These are phyloP conservation scores for Peronospora farinosa DNA, from an alignment of 352 stramenopile species.

Conservation along the genomic window DNA sequence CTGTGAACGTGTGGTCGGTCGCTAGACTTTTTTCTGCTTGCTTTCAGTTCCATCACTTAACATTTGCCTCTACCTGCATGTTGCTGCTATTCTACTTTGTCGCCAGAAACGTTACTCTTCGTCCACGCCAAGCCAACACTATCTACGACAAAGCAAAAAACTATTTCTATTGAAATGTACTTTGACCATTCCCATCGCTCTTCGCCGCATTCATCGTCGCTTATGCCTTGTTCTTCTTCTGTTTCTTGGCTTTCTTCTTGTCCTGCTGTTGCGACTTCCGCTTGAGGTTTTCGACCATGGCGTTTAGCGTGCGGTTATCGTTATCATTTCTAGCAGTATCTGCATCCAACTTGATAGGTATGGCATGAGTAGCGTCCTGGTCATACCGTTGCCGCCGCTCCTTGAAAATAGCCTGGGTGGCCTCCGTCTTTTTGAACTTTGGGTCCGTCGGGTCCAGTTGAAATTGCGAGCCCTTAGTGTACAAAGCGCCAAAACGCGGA, in stretches of 20 bases:
- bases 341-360: conserved; percentile 10
- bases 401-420: conserved; percentile 72
- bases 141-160: neutral
- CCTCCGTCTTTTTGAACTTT: conserved; percentile 80
- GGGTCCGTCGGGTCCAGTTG: conserved; percentile 79
- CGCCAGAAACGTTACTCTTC: too few relatives aligned
- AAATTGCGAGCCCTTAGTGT: conserved; percentile 71
- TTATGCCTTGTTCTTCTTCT: conserved; percentile 47
- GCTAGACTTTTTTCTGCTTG: too few relatives aligned
- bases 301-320: conserved; percentile 43
- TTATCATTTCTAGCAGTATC: conserved; percentile 6
- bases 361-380: conserved; percentile 9
- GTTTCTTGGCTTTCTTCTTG: conserved; percentile 47
- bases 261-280: conserved; percentile 52
- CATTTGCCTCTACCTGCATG: too few relatives aligned
- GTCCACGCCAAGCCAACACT: too few relatives aligned
- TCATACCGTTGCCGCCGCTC: conserved; percentile 66
- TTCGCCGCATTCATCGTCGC: neutral
- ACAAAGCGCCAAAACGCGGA: conserved; percentile 68
- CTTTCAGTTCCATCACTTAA: too few relatives aligned
- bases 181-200: neutral
- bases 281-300: conserved; percentile 80
- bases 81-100: too few relatives aligned
- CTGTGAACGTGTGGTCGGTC: neutral
- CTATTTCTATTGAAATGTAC: neutral